Conservation (phyloP, 768 basidiomycete genomes). For the Harrya chromipes region DNA sequence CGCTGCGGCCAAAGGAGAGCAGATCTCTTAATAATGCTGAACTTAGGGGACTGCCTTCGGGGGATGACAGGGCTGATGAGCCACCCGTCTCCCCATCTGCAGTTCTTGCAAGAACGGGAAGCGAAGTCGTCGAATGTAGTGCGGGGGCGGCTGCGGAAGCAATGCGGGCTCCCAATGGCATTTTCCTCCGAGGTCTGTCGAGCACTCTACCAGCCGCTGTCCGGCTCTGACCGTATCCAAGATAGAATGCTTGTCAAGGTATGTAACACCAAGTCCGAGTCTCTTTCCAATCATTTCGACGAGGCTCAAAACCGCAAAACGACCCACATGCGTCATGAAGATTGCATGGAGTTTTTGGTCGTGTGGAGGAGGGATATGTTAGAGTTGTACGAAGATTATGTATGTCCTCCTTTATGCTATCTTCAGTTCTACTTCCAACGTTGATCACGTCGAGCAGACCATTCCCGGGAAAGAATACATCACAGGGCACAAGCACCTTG, state of each 20-base stretch:
- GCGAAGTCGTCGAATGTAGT: constrained; percentile 58
- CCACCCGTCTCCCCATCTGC: constrained; percentile 53
- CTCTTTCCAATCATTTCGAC: constrained; percentile 52
- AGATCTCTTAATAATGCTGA: constrained; percentile 22
- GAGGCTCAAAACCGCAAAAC: constrained; percentile 66
- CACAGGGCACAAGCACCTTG: constrained; percentile 70
- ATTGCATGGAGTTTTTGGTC: constrained; percentile 82
- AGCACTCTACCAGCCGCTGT: background rate
- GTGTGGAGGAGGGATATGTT: constrained; percentile 75
- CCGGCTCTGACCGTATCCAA: constrained; percentile 33
- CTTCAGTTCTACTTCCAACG: background rate
- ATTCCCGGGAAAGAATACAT: constrained; percentile 68
- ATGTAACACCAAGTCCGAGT: constrained; percentile 56
- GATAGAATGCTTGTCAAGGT: constrained; percentile 89
- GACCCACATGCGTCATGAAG: constrained; percentile 56
- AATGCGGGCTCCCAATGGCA: constrained; percentile 41
- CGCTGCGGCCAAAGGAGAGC: constrained; percentile 19
- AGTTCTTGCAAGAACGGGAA: constrained; percentile 62
- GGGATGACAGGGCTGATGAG: constrained; percentile 18
- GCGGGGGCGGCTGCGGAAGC: constrained; percentile 50
- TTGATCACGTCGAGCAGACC: constrained; percentile 36
- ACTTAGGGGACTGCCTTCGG: background rate
- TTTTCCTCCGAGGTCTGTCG: constrained; percentile 70
- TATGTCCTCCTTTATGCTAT: constrained; percentile 37
- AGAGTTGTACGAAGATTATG: constrained; percentile 86